These are phyloP conservation scores for Phascolomyces articulosus DNA, from an alignment of 371 early-diverging fungal genomes.

Conservation along the genomic window DNA sequence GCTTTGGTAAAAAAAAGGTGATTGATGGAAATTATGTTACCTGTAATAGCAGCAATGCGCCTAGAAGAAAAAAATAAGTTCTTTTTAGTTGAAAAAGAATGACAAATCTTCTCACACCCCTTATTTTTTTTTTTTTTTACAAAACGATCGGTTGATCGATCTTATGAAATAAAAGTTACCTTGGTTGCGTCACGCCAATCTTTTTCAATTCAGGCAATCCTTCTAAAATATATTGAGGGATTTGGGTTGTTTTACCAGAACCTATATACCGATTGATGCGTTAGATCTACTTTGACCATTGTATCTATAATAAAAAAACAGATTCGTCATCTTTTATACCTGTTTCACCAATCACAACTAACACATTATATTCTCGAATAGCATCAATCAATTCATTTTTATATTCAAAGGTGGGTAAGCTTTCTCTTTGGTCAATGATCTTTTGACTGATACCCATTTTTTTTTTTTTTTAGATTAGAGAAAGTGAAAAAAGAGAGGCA, in stretches of 20 bases:
- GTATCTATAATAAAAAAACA: too few relatives aligned
- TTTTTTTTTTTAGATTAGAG: background rate
- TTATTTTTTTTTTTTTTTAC: too few relatives aligned
- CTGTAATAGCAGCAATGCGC: slow-evolving; percentile 91
- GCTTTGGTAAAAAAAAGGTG: too few relatives aligned
- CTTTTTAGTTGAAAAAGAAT: too few relatives aligned
- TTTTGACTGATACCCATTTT: background rate
- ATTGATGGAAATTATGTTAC: slow-evolving; percentile 13
- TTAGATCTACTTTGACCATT: too few relatives aligned
- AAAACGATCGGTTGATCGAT: background rate
- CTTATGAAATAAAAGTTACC: slow-evolving; percentile 29
- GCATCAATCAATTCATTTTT: slow-evolving; percentile 68
- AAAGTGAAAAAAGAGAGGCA: background rate
- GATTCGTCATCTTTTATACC: slow-evolving; percentile 42
- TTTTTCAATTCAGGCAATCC: slow-evolving; percentile 51
- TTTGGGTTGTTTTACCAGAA: slow-evolving; percentile 92
- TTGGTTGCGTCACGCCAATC: slow-evolving; percentile 78
- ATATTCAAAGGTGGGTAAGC: slow-evolving; percentile 53
- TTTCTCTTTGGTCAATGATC: slow-evolving; percentile 29
- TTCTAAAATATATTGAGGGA: slow-evolving; percentile 88
- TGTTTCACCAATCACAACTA: slow-evolving; percentile 86
- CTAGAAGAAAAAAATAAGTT: slow-evolving; percentile 22
- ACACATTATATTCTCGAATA: slow-evolving; percentile 60
- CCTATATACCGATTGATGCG: too few relatives aligned
- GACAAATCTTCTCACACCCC: too few relatives aligned